Evolutionary conservation across 2,329 filamentous ascomycete species (phyloP).

Genomic region (Aspergillus nomiae): DNA sequence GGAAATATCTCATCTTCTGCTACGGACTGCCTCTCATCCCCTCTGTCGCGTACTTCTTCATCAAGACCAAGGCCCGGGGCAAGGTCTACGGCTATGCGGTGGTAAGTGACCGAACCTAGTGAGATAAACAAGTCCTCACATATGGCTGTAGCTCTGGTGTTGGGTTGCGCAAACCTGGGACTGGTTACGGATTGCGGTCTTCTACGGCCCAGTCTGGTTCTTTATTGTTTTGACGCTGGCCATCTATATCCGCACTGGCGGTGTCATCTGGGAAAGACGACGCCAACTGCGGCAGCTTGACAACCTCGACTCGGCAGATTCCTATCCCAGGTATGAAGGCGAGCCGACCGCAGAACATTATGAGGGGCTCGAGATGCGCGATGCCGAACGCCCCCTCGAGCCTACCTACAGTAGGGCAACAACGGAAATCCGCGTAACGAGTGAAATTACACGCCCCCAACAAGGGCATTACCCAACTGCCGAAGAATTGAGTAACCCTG

Average conservation of each 20-base stretch:
- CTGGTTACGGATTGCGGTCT: slow-evolving; percentile 70
- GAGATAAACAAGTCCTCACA: not conserved
- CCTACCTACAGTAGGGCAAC: slow-evolving; percentile 56
- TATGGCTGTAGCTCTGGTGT: slow-evolving; percentile 70
- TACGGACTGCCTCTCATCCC: slow-evolving; percentile 74
- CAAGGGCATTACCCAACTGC: slow-evolving; percentile 1
- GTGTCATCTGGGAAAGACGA: slow-evolving; percentile 55
- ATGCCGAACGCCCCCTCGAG: slow-evolving; percentile 48
- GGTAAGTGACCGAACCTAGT: slow-evolving; percentile 40
- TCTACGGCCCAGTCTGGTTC: slow-evolving; percentile 60
- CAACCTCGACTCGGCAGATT: slow-evolving; percentile 39
- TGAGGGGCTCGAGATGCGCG: slow-evolving; percentile 31
- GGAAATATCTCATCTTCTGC: slow-evolving; percentile 68
- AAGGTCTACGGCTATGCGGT: slow-evolving; percentile 73
- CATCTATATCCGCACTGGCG: slow-evolving; percentile 45
- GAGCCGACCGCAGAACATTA: not conserved
- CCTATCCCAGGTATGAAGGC: not conserved
- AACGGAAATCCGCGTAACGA: slow-evolving; percentile 66
- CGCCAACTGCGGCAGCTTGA: slow-evolving; percentile 61
- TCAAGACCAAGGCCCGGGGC: slow-evolving; percentile 55
- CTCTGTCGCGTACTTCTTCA: slow-evolving; percentile 67
- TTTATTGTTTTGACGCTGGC: slow-evolving; percentile 42
- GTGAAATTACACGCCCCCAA: slow-evolving; percentile 44
- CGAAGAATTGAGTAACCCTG: slow-evolving; percentile 9
- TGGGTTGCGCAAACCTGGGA: slow-evolving; percentile 72